Base-by-base conservation (phyloP, 2,329 filamentous ascomycete species). In the Ceratocystis variospora region DNA sequence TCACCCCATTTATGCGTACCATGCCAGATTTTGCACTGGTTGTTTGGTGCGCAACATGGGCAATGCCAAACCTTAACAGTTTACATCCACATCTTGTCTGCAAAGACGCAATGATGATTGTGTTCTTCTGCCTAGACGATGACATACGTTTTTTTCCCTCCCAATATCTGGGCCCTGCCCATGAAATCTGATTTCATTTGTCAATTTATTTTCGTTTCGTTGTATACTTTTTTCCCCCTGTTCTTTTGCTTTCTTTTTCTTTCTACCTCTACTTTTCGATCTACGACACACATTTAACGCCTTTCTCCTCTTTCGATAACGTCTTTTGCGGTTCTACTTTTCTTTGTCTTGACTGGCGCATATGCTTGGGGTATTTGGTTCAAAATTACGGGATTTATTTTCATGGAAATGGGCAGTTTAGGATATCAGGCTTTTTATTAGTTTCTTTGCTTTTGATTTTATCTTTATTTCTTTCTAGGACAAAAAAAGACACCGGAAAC, bases 211-310 rank as follows among this genome's bases (percentile, higher is more conserved):
- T 67, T 65, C 48, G 48, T 53, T 61, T 63, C 37, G 46, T 19
- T 61, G 53, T 64, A 50, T 55, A 33, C n/a, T 55, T 59, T 44
- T 66, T 41, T 66, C 64, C 5, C 12, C 48, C 50, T 62, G 19
- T 65, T n/a, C 57, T 62, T n/a, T 25, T 68, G 25, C 17, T 62
- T 31, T 63, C 31, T 41, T 66, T 41, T 15, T 41, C 37, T 41
- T 41, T 15, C 37, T 5, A 41, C 50, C 57, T 22, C 63, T 25
- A 50, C 59, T n/a, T 33, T 69, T 53, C 48, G 25, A 19, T 61
- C 31, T 65, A 41, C 48, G 37, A 48, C 44, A 19, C 45, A 22
- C 46, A 44, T 61, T 55, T 61, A 48, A 65, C 25, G 63, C 33
- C 48, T 41, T 8, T 46, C 31, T 28, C 10, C 33, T 65, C 22